phyloP scores from a whole-genome alignment of 2,329 filamentous ascomycete genomes.

The Pestalotiopsis sp. region DNA sequence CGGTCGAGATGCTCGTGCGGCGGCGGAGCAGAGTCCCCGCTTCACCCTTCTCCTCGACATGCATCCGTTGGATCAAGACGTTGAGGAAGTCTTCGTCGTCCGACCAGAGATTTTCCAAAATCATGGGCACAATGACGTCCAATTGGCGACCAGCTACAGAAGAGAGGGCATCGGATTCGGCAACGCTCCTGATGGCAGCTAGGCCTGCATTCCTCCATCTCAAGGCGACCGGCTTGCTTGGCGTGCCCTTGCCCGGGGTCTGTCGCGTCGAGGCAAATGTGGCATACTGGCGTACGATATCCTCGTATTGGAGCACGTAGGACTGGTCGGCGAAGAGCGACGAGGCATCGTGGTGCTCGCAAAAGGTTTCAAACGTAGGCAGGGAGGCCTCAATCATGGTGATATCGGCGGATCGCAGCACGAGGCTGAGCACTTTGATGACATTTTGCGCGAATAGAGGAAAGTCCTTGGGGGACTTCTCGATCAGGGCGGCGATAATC shows the following conservation, averaged over 20 bases:
- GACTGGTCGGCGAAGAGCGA: conserved; percentile 83
- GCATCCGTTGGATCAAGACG: conserved; percentile 66
- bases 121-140: conserved; percentile 77
- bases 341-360: conserved; percentile 83
- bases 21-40: conserved; percentile 65
- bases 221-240: conserved; percentile 74
- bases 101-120: conserved; percentile 85
- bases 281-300: conserved; percentile 79
- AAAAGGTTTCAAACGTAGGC: conserved; percentile 85
- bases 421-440: conserved; percentile 79
- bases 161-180: conserved; percentile 77
- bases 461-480: conserved; percentile 88
- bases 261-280: conserved; percentile 71
- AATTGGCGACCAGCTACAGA: conserved; percentile 78
- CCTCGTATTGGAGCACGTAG: conserved; percentile 81
- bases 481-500: conserved; percentile 87
- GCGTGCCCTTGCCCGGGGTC: conserved; percentile 51
- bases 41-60: conserved; percentile 70
- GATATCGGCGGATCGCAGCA: conserved; percentile 85
- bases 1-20: conserved; percentile 79
- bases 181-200: conserved; percentile 79
- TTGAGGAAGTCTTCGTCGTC: conserved; percentile 72
- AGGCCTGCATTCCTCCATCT: conserved; percentile 77
- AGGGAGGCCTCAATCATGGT: conserved; percentile 91
- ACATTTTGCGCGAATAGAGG: conserved; percentile 86